Percentiles rank a stretch among this genome's conserved stretches.
phyloP scores from a whole-genome alignment of 2,329 filamentous ascomycete species.

The Ustilaginoidea virens region DNA sequence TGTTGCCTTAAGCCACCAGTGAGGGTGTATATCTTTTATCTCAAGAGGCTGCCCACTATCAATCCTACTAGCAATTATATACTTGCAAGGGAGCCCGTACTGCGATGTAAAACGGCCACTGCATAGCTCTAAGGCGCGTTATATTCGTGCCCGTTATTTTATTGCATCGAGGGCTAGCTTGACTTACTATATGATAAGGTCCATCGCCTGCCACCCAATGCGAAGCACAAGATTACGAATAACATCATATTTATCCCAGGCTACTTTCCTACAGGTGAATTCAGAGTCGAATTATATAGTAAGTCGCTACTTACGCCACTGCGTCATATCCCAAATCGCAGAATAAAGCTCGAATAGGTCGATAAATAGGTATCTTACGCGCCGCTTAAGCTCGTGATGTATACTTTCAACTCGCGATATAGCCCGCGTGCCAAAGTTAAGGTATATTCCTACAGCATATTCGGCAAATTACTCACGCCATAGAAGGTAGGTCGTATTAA shows the following conservation, averaged over 20 bases:
- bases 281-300: neutral
- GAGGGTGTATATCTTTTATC: neutral
- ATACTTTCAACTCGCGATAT: neutral
- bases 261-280: neutral
- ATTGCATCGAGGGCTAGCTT: neutral
- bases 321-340: neutral
- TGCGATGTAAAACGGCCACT: neutral
- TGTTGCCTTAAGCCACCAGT: constrained; percentile 1
- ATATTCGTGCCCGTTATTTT: neutral
- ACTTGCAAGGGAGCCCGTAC: neutral
- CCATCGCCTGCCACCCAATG: neutral
- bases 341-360: neutral
- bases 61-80: neutral
- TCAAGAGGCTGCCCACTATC: neutral
- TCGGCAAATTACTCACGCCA: neutral
- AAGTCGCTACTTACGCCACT: neutral
- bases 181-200: neutral
- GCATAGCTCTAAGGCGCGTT: neutral
- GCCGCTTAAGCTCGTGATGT: too few relatives aligned
- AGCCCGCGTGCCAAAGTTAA: neutral
- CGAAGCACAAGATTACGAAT: neutral
- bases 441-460: neutral
- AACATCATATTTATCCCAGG: neutral
- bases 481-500: neutral
- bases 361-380: too few relatives aligned